Evolutionary conservation across 2,329 filamentous ascomycete genomes (phyloP), one percentile per base, ranked within the genome.

Genomic region (Phyllosticta citrichinensis): DNA sequence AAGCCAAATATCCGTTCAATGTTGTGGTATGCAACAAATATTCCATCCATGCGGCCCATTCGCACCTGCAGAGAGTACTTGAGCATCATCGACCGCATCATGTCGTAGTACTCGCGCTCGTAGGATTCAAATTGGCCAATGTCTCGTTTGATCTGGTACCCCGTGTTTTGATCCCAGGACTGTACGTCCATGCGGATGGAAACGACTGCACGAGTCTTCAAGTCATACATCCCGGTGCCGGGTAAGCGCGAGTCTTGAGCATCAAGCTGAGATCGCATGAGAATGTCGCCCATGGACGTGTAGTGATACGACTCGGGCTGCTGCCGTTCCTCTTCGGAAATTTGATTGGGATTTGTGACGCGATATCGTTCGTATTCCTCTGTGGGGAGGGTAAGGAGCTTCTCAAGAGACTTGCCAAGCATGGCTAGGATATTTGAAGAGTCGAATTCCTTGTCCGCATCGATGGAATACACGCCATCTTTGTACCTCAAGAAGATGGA

Each of bases 11-110:
- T 96, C 60, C 92, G 88, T 74, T 92, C 82, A 2, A 91, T 89
- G 71, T 99, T 99, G 78, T 99, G 94, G 71, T 86, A 99, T 2
- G 94, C 94, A 22, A 97, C 89, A 70, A 97, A 99, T 56, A 97
- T 97, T 59, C 94, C 94, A 70, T 99, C 93, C 95, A 99, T 99
- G 56, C 92, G 86, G 19, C 95, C 94, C 84, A 99, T 95, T 53
- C 94, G 89, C 27, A 93, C 95, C 75, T 99, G 94, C 30, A 99
- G 80, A 10, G 92, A 96, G 73, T 99, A 99, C 70, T 99, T 99
- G 60, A 99, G 79, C 76, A 99, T 93, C 0, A 93, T 94, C 1
- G 92, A 84, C 58, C 95, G 84, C 63, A 96, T 93, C 91, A 99
- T 95, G 73, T 99, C 94, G 72, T 87, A 96, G 73, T 94, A 97